Evolutionary conservation across 1,284 basidiomycete genomes (phyloP), one percentile per base, ranked within the genome.

Genomic region (Boletus hoseneyae): DNA sequence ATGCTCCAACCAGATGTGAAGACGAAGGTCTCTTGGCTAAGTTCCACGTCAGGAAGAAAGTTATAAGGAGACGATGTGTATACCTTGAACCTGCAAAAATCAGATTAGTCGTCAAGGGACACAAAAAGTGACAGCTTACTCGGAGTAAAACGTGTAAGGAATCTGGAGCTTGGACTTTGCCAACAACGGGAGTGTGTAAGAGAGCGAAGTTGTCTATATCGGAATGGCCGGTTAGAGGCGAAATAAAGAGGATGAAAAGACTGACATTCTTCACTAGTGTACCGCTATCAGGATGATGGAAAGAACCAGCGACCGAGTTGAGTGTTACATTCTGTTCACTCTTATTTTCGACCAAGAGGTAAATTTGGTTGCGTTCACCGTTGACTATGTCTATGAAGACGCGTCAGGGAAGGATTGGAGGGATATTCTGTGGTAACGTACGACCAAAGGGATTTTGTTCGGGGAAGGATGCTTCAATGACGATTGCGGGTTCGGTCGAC

Each of bases 401-500:
- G 63, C 29, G 40, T 61, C 33, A 56, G 45, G 30, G 15, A 12
- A 42, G 23, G n/a, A 23, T 12, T 30, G 32, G 35, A 11, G 10
- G 21, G 4, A n/a, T 4, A 21, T 34, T 32, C 40, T 34, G 35
- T 47, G 35, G 29, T 39, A 39, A 83, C 90, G 65, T 67, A 93
- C 91, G 86, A 59, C 86, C 87, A 61, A 93, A 92, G 1, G 83
- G 79, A 68, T 93, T 93, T 54, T 75, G 74, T 55, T 90, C 85
- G 21, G 84, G 81, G 69, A 92, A 94, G 15, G 78, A 70, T 49
- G 85, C 85, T 54, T 78, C 71, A 29, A 83, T 81, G 48, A 77
- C 56, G 47, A 94, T 69, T 57, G 81, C 79, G 53, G 77, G 78
- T 48, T 77, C 75, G 7, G 48, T 38, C 8, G 54, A 51, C 45